Base-by-base conservation (phyloP, 2,329 filamentous ascomycete genomes). In the Stagonosporopsis rhizophila region DNA sequence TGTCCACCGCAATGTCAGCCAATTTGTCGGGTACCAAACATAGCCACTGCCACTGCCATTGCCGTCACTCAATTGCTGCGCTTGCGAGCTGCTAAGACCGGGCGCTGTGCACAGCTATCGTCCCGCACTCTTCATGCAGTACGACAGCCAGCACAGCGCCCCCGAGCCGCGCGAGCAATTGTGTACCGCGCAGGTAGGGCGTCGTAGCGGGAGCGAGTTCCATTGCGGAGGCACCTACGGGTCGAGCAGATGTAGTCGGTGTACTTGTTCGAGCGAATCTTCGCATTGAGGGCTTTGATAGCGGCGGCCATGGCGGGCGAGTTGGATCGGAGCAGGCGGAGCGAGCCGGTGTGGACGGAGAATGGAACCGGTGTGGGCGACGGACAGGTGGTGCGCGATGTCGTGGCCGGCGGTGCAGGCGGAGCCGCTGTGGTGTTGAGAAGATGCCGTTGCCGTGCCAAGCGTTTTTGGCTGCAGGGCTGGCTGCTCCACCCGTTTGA, bases 201-300 rank as follows among this genome's bases (percentile, higher is more conserved):
- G 6, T 1, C 8, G 23, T 8, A 25, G 23, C 23, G 23, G 23
- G 1, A 25, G 6, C 6, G 4, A 4, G 8, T n/a, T n/a, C n/a
- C n/a, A n/a, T n/a, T 8, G 23, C 23, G 23, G 17, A 42, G 19
- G 34, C 25, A 80, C 80, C 67, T 77, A 82, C 80, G 81, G 63
- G 81, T 83, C 60, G 80, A 82, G 77, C 80, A 83, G 67, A 83
- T 76, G 76, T 83, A 83, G 65, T 83, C 80, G 17, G 72, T 66
- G 58, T 78, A 77, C 65, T 80, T 79, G 69, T 82, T 81, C 27
- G 79, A 75, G 68, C 81, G 78, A 67, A 83, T 83, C 68, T 77
- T 77, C 68, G 81, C 80, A 75, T 83, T 83, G 75, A 83, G 73
- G 35, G 80, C 81, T 76, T 81, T 82, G 71, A 82, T 77, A 68